Conservation (phyloP, 2,329 filamentous ascomycete genomes). For the Cladosporium sp. region DNA sequence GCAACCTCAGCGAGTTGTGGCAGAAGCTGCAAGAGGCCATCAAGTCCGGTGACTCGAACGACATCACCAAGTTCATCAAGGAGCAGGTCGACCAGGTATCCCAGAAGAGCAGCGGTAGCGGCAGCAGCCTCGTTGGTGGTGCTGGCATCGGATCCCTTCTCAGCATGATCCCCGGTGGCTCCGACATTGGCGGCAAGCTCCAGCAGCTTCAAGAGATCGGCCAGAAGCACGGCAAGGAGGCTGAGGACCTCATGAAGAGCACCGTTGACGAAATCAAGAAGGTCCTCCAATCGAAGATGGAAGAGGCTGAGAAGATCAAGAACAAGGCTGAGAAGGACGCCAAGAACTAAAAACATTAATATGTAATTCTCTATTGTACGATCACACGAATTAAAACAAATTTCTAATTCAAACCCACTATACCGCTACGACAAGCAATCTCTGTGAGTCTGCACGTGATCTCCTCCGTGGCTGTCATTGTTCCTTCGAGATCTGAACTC, state of each 20-base stretch:
- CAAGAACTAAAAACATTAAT: constrained; percentile 3
- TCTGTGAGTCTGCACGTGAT: too few species aligned
- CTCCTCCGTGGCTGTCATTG: too few species aligned
- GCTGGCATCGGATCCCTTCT: constrained; percentile 54
- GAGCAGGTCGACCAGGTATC: constrained; percentile 25
- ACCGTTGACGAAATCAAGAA: constrained; percentile 63
- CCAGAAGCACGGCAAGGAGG: constrained; percentile 65
- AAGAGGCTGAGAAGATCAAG: constrained; percentile 57
- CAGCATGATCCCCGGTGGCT: constrained; percentile 61
- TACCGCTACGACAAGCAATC: too few species aligned
- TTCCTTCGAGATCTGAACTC: too few species aligned
- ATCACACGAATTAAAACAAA: background rate
- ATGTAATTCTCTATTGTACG: background rate
- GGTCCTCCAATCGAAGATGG: constrained; percentile 58
- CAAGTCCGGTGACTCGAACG: constrained; percentile 56
- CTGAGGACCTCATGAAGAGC: constrained; percentile 65
- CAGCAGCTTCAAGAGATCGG: constrained; percentile 61
- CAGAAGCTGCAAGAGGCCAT: constrained; percentile 58
- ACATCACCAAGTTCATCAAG: constrained; percentile 60
- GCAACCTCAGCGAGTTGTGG: constrained; percentile 62
- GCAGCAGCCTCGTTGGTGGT: constrained; percentile 17
- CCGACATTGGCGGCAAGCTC: constrained; percentile 62
- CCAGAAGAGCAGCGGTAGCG: constrained; percentile 47
- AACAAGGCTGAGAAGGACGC: constrained; percentile 29
- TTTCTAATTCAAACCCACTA: too few species aligned